Base-by-base conservation (phyloP, 2,329 filamentous ascomycete species). In the Fusarium sp. region DNA sequence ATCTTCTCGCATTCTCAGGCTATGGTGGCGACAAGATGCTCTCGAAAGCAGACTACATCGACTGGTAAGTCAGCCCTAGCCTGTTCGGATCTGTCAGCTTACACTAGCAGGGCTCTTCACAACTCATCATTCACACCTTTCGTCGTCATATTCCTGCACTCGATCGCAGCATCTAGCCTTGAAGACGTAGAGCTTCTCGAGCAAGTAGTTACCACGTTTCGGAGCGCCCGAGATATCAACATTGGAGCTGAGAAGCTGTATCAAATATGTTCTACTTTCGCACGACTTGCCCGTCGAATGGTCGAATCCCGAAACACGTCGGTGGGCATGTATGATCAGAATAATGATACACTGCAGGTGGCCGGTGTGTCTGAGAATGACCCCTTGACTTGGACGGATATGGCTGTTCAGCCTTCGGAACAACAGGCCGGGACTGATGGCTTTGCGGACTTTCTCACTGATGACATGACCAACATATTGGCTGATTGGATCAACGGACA, bases 81-180 rank as follows among this genome's bases (percentile, higher is more conserved):
- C 22, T 15, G 2, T 17, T 9, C 3, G 18, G 8, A 9, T 13
- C 18, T 26, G 13, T 61, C n/a, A 56, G 41, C 62, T 75, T 18
- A 75, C 50, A 12, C 18, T 4, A 14, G 3, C 17, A 76, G 74
- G 74, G 67, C 70, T 20, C 70, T 76, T n/a, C 74, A 76, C 41
- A 72, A 75, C 17, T 66, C 73, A 0, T 76, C 74, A 8, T 76
- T 76, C 30, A 74, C 62, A 2, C 73, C 73, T 7, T 76, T 76
- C 3, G 57, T 75, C n/a, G 74, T 75, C 6, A 73, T 70, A 2
- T 76, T 76, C 17, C 59, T 76, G 2, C 68, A 76, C 28, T 62
- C 74, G 2, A 68, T 75, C 10, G 62, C 73, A 15, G 59, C 68
- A 7, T 66, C 60, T 6, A 74, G 56, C 12, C 38, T 61, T 9